These are phyloP conservation scores for Melastoma malabathricum DNA, from an alignment of 345 rosid species.

Conservation along the genomic window DNA sequence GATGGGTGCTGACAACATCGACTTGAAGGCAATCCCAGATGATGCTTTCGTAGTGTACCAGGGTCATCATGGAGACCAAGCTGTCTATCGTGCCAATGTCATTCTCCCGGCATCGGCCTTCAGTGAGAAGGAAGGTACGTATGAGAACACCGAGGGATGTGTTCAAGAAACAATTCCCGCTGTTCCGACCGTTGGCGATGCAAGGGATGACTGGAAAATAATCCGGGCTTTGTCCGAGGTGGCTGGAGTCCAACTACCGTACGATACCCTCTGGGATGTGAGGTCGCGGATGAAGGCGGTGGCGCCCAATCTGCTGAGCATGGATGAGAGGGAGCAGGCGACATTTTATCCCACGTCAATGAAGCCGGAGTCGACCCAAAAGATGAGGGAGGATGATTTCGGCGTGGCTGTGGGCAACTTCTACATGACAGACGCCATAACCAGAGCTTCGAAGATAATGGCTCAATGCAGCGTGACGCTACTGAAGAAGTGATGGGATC, in stretches of 20 bases:
- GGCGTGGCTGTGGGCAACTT: slow-evolving; percentile 50
- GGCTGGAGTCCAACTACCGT: slow-evolving; percentile 60
- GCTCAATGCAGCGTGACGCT: slow-evolving; percentile 86
- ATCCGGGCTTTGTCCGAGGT: slow-evolving; percentile 86
- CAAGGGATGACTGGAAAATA: slow-evolving; percentile 97
- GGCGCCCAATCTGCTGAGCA: slow-evolving; percentile 67
- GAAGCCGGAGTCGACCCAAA: slow-evolving; percentile 34
- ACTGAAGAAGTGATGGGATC: slow-evolving; percentile 42
- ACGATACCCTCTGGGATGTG: slow-evolving; percentile 52
- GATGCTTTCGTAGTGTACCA: slow-evolving; percentile 94
- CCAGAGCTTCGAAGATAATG: slow-evolving; percentile 97
- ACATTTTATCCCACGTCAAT: slow-evolving; percentile 49
- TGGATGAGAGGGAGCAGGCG: slow-evolving; percentile 74
- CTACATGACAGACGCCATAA: slow-evolving; percentile 90
- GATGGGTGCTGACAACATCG: slow-evolving; percentile 94
- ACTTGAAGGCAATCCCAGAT: slow-evolving; percentile 62
- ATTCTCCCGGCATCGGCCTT: slow-evolving; percentile 88
- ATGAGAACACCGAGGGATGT: slow-evolving; percentile 90
- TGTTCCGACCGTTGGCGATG: slow-evolving; percentile 94
- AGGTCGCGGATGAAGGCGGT: slow-evolving; percentile 62
- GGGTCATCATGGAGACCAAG: slow-evolving; percentile 90
- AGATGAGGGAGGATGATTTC: slow-evolving; percentile 48
- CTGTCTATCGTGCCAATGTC: slow-evolving; percentile 82
- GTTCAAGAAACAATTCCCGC: slow-evolving; percentile 87
- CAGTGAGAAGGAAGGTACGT: slow-evolving; percentile 90